Conservation (phyloP, 2,329 filamentous ascomycete species). For the Alternaria rosae region DNA sequence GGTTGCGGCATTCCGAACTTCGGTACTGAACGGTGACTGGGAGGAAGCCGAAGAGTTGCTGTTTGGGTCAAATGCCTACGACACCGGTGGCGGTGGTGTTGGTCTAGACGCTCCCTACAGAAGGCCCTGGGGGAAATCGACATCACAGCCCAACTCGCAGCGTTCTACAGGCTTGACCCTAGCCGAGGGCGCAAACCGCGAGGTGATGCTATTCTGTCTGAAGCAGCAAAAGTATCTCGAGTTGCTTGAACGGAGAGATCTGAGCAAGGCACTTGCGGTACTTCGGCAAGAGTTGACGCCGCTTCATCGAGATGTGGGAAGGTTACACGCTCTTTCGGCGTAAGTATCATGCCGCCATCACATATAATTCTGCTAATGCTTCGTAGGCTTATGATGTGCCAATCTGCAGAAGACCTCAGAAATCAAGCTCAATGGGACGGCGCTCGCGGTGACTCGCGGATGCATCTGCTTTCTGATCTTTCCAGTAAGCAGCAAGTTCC, state of each 20-base stretch:
- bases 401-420: constrained; percentile 77
- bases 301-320: constrained; percentile 77
- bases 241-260: constrained; percentile 78
- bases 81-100: constrained; percentile 55
- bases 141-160: constrained; percentile 44
- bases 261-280: constrained; percentile 78
- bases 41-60: constrained; percentile 82
- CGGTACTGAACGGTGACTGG: constrained; percentile 85
- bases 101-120: constrained; percentile 43
- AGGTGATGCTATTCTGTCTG: constrained; percentile 85
- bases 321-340: constrained; percentile 83
- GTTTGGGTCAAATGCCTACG: constrained; percentile 60
- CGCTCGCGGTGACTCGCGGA: constrained; percentile 75
- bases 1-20: constrained; percentile 83
- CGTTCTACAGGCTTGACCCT: constrained; percentile 69
- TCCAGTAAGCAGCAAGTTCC: constrained; percentile 68
- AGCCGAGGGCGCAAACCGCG: constrained; percentile 75
- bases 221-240: constrained; percentile 96
- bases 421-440: constrained; percentile 85
- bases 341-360: constrained; percentile 40
- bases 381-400: constrained; percentile 84
- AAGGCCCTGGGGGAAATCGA: constrained; percentile 44
- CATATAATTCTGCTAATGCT: constrained; percentile 26
- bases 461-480: constrained; percentile 77
- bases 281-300: constrained; percentile 88